Evolutionary conservation across 2,329 filamentous ascomycete genomes (phyloP).

Genomic region (Sporothrix curviconia): DNA sequence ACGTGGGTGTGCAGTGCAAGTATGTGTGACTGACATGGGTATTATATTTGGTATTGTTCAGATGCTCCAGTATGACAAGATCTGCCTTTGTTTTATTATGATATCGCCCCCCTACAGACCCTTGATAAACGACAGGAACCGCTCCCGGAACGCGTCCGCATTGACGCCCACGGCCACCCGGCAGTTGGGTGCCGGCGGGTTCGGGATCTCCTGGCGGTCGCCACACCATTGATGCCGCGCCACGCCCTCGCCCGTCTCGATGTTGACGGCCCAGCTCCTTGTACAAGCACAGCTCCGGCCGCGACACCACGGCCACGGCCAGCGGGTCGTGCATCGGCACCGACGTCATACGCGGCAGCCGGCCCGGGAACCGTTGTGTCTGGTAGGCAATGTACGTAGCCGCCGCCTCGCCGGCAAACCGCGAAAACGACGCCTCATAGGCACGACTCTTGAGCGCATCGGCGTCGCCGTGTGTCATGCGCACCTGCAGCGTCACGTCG

Average conservation of each 20-base stretch:
- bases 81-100: too few relatives aligned
- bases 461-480: background rate
- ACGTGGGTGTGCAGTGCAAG: too few relatives aligned
- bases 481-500: slow-evolving; percentile 4
- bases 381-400: slow-evolving; percentile 9
- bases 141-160: background rate
- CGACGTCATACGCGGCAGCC: background rate
- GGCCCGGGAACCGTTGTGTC: background rate
- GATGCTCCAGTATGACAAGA: too few relatives aligned
- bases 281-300: slow-evolving; percentile 3
- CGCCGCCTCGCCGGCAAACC: slow-evolving; percentile 3
- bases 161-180: background rate
- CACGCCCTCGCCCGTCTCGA: background rate
- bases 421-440: background rate
- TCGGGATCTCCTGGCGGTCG: background rate
- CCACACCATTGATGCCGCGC: slow-evolving; percentile 5
- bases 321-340: slow-evolving; percentile 9
- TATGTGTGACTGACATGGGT: too few relatives aligned
- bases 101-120: background rate
- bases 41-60: too few relatives aligned
- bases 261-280: background rate
- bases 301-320: slow-evolving; percentile 3
- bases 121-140: background rate
- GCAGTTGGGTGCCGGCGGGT: background rate
- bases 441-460: background rate